phyloP scores from a whole-genome alignment of 306 rosid species.

The Coriaria nepalensis region DNA sequence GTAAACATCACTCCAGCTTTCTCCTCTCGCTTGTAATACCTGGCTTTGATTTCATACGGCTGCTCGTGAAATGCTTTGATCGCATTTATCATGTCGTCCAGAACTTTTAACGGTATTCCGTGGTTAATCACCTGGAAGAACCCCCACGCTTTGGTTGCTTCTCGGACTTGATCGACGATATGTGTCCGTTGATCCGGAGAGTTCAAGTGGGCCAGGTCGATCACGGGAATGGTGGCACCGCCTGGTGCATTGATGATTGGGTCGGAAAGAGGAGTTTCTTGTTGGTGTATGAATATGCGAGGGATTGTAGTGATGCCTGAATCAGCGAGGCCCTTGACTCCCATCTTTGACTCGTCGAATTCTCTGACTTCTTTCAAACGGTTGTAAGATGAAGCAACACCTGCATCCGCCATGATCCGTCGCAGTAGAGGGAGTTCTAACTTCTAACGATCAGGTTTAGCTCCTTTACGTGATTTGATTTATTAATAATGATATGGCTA shows the following conservation, averaged over 20 bases:
- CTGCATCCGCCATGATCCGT: not conserved
- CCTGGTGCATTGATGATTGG: not conserved
- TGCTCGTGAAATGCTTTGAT: conserved; percentile 29
- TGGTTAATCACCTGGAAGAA: conserved; percentile 44
- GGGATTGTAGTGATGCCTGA: conserved; percentile 35
- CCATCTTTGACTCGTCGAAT: conserved; percentile 33
- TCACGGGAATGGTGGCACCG: conserved; percentile 15
- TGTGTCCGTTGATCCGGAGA: conserved; percentile 10
- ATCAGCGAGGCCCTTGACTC: conserved; percentile 39
- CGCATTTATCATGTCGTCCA: conserved; percentile 14
- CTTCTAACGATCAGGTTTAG: too few species aligned
- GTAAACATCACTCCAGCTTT: conserved; percentile 19
- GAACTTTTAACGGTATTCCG: conserved; percentile 7
- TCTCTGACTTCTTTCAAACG: conserved; percentile 24
- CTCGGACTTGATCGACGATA: conserved; percentile 21
- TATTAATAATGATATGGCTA: too few species aligned
- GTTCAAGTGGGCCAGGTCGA: conserved; percentile 24
- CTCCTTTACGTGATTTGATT: too few species aligned
- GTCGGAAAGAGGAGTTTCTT: conserved; percentile 16
- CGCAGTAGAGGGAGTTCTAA: too few species aligned
- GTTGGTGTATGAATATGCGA: conserved; percentile 24
- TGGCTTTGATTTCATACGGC: conserved; percentile 18
- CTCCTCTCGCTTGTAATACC: conserved; percentile 29
- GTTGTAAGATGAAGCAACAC: conserved; percentile 6
- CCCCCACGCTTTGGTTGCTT: conserved; percentile 30